Evolutionary conservation across 2,329 filamentous ascomycete genomes (phyloP).

Genomic region (Diaporthe humulicola): DNA sequence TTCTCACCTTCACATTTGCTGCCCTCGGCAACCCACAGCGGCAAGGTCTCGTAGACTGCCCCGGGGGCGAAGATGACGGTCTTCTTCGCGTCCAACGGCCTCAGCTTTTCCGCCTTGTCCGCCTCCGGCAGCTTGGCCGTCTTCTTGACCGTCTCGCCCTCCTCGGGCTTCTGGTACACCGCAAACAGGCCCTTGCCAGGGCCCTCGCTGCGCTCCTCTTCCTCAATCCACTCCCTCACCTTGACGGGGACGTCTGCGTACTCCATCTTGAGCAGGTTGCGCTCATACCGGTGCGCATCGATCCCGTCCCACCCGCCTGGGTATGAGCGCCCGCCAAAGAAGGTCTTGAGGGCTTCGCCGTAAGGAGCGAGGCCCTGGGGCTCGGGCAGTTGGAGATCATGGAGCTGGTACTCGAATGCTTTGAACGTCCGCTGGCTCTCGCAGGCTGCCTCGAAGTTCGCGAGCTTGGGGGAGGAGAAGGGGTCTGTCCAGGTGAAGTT

Average conservation of each 20-base stretch:
- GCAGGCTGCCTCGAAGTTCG: constrained; percentile 52
- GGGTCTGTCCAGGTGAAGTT: constrained; percentile 59
- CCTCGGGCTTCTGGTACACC: constrained; percentile 54
- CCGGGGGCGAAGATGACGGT: constrained; percentile 67
- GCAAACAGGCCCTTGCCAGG: constrained; percentile 56
- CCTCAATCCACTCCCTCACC: constrained; percentile 63
- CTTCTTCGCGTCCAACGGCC: constrained; percentile 49
- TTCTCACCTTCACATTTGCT: constrained; percentile 57
- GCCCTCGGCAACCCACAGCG: constrained; percentile 61
- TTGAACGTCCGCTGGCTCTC: constrained; percentile 51
- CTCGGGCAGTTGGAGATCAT: constrained; percentile 54
- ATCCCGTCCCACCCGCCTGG: constrained; percentile 66
- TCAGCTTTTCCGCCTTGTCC: constrained; percentile 44
- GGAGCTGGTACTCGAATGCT: constrained; percentile 58
- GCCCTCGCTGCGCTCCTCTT: constrained; percentile 52
- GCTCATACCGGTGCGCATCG: constrained; percentile 64
- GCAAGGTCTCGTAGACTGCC: constrained; percentile 62
- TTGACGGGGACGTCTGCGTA: constrained; percentile 57
- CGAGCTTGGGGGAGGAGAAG: constrained; percentile 48
- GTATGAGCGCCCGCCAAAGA: constrained; percentile 58
- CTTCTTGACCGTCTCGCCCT: constrained; percentile 53
- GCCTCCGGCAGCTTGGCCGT: constrained; percentile 49
- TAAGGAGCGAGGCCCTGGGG: constrained; percentile 57
- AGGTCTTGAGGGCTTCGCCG: constrained; percentile 54
- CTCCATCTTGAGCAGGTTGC: constrained; percentile 62